Evolutionary conservation across 192 early-diverging fungal genomes (phyloP).

Genomic region (Gaertneriomyces sp.): DNA sequence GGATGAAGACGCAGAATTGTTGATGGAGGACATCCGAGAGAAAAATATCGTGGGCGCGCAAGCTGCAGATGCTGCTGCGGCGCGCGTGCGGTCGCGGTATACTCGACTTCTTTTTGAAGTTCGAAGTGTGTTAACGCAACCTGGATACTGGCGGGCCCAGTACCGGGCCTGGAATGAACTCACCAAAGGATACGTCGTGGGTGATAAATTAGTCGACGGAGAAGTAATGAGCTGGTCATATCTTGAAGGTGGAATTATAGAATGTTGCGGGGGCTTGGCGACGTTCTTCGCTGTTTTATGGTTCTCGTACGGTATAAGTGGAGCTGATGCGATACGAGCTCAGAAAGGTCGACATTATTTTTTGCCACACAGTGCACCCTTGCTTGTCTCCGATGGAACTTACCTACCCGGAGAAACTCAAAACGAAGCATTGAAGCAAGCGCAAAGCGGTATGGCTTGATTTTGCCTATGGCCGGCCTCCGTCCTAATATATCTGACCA

Average conservation of each 20-base stretch:
- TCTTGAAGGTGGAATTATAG: slow-evolving; percentile 80
- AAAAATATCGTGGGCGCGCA: not conserved
- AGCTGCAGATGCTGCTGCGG: slow-evolving; percentile 11
- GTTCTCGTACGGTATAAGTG: slow-evolving; percentile 61
- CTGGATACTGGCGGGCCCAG: slow-evolving; percentile 44
- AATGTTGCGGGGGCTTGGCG: slow-evolving; percentile 60
- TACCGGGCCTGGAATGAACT: slow-evolving; percentile 29
- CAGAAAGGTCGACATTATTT: slow-evolving; percentile 42
- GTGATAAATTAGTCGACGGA: slow-evolving; percentile 84
- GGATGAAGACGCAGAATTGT: slow-evolving; percentile 28
- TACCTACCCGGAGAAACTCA: slow-evolving; percentile 50
- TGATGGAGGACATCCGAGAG: slow-evolving; percentile 18
- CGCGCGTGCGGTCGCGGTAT: slow-evolving; percentile 27
- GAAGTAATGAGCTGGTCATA: slow-evolving; percentile 85
- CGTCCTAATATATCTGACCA: no score
- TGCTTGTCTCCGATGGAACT: slow-evolving; percentile 29
- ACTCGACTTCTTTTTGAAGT: slow-evolving; percentile 31
- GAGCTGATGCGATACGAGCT: slow-evolving; percentile 47
- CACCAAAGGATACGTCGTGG: slow-evolving; percentile 35
- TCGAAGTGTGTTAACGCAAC: slow-evolving; percentile 35
- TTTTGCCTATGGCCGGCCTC: no score
- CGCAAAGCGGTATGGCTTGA: slow-evolving; percentile 55
- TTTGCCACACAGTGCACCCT: slow-evolving; percentile 40
- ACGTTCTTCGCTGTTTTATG: slow-evolving; percentile 82
- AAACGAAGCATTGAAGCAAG: slow-evolving; percentile 67